A percentile compares a stretch with the other conserved stretches of the same genome.
phyloP scores from a whole-genome alignment of 2,329 filamentous ascomycete species.

The Aureobasidium sp. region DNA sequence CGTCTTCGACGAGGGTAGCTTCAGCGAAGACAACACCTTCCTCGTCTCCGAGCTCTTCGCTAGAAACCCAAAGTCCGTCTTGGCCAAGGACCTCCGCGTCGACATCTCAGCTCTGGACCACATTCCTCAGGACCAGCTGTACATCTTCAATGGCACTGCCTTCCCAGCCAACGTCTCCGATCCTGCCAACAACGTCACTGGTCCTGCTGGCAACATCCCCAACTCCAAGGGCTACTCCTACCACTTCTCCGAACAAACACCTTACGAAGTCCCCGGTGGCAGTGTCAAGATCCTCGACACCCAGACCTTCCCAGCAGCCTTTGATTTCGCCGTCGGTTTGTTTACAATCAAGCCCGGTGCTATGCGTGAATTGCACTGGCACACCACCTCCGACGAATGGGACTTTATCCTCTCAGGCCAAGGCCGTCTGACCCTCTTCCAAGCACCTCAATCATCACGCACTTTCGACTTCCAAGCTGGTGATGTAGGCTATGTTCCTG shows the following conservation, averaged over 20 bases:
- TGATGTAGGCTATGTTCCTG: conserved; percentile 54
- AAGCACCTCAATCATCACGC: conserved; percentile 43
- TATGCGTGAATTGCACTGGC: conserved; percentile 60
- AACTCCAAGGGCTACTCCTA: conserved; percentile 32
- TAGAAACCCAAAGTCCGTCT: conserved; percentile 34
- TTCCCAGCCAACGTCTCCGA: conserved; percentile 32
- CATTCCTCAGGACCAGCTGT: conserved; percentile 34
- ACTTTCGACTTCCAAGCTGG: conserved; percentile 56
- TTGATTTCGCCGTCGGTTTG: conserved; percentile 49
- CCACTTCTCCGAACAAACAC: conserved; percentile 42
- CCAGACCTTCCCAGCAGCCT: conserved; percentile 50
- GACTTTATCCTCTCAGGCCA: conserved; percentile 52
- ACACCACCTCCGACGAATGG: conserved; percentile 55
- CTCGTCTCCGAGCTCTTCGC: conserved; percentile 49
- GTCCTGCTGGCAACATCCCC: conserved; percentile 29
- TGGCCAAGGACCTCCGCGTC: conserved; percentile 39
- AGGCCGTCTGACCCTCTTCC: conserved; percentile 51
- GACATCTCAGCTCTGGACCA: conserved; percentile 32
- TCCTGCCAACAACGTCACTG: conserved; percentile 38
- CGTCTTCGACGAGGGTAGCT: conserved; percentile 53
- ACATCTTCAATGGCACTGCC: conserved; percentile 38
- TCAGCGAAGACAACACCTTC: conserved; percentile 55
- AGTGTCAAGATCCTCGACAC: conserved; percentile 55
- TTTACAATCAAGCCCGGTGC: conserved; percentile 56
- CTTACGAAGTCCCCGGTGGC: conserved; percentile 49